Conservation (phyloP, 139 green algal genomes). For the Volvox africanus region DNA sequence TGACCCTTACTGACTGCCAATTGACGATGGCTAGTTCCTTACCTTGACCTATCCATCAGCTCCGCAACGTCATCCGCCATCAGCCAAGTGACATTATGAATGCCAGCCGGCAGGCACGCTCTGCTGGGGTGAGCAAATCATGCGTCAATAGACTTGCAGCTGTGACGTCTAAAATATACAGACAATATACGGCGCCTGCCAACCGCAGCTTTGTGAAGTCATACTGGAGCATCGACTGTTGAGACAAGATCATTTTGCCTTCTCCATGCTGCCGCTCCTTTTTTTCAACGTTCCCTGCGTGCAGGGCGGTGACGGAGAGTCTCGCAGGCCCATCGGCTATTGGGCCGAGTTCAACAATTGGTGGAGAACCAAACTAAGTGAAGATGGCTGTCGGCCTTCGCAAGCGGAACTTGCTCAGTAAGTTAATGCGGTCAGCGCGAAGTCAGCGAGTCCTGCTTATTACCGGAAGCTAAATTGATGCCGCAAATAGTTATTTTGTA, state of each 20-base stretch:
- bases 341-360: slow-evolving; percentile 35
- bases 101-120: not conserved
- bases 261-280: not conserved
- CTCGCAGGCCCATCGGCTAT: slow-evolving; percentile 9
- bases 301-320: not conserved
- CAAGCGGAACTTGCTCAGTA: slow-evolving; percentile 18
- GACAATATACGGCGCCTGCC: no score
- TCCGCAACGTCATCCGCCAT: not conserved
- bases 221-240: no score
- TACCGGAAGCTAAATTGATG: no score
- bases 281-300: not conserved
- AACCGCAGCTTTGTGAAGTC: no score
- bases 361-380: not conserved
- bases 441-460: not conserved
- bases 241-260: no score
- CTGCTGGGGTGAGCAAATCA: slow-evolving; percentile 1
- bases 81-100: not conserved
- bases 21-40: not conserved
- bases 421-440: slow-evolving; percentile 10
- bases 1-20: not conserved
- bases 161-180: not conserved
- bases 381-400: slow-evolving; percentile 3
- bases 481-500: no score
- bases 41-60: not conserved
- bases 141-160: not conserved